Base-by-base conservation (phyloP, 2,329 filamentous ascomycete species). In the Pestalotiopsis sp. region DNA sequence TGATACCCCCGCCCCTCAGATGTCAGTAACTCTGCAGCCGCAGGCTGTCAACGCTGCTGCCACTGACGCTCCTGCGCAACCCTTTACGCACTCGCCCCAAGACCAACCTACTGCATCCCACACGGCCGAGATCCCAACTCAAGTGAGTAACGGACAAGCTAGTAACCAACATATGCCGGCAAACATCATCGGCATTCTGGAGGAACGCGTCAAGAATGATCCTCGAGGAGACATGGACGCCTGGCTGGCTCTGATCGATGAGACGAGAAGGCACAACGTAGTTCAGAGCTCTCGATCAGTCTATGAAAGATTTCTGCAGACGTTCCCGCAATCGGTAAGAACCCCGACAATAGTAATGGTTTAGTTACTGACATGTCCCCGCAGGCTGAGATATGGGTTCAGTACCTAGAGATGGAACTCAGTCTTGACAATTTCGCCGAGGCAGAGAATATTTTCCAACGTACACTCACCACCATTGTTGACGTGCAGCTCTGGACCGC, bases 251-350 rank as follows among this genome's bases (percentile, higher is more conserved):
- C 86, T 99, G 78, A 95, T 99, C 78, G 88, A 89, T 73, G 94
- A 98, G 78, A 90, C 97, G 80, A 92, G 92, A 74, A 91, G 89
- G 76, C 93, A 92, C 75, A 92, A 92, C 81, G 93, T 94, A 80
- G 83, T 95, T 71, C 93, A 97, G 70, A 92, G 95, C 75, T 89
- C 93, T 36, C 90, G 95, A 72, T 89, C 86, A 69, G 89, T 91
- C 17, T 99, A 96, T 77, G 92, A 96, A 72, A 90, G 94, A 49
- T 98, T 98, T 79, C 86, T 98, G 73, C 89, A 92, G 72, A 85
- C 95, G 31, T 98, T 98, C 75, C 97, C 96, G 3, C 91, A 94
- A 78, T 91, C 94, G 74, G 96, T 98, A 90, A 88, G 95, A 90
- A 67, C 60, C 11, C 38, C 61, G 14, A 13, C 17, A 13, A 11